Percentiles rank a stretch among this genome's conserved stretches.
Evolutionary conservation across 1,284 basidiomycete genomes (phyloP).

Genomic region (Athelia sp.): DNA sequence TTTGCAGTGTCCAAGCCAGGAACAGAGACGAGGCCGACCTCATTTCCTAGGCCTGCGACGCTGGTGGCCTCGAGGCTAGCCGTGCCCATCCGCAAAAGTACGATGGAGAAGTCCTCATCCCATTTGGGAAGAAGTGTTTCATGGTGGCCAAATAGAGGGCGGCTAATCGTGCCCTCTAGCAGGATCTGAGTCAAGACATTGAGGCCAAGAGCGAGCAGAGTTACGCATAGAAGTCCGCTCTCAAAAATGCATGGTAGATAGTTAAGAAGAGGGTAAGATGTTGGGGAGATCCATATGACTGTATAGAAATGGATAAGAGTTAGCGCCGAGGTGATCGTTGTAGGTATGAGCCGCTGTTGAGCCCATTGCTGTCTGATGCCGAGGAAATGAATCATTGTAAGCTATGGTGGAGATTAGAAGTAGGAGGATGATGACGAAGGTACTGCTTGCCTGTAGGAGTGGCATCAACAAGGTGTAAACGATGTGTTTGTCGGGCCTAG

Average conservation of each 20-base stretch:
- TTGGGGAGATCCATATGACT: slow-evolving; percentile 45
- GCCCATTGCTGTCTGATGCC: slow-evolving; percentile 59
- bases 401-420: slow-evolving; percentile 36
- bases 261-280: slow-evolving; percentile 62
- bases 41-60: slow-evolving; percentile 66
- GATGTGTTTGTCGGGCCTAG: slow-evolving; percentile 65
- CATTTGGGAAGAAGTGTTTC: slow-evolving; percentile 38
- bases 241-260: slow-evolving; percentile 70
- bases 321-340: slow-evolving; percentile 52
- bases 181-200: slow-evolving; percentile 62
- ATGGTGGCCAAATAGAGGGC: slow-evolving; percentile 43
- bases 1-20: slow-evolving; percentile 17
- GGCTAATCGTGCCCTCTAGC: slow-evolving; percentile 42
- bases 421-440: background rate
- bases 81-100: slow-evolving; percentile 64
- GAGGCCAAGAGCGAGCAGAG: slow-evolving; percentile 50
- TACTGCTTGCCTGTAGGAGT: slow-evolving; percentile 53
- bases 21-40: slow-evolving; percentile 51
- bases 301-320: slow-evolving; percentile 62
- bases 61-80: slow-evolving; percentile 71
- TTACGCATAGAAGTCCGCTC: slow-evolving; percentile 48
- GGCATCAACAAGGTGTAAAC: slow-evolving; percentile 65
- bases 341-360: slow-evolving; percentile 58
- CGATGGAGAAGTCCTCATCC: slow-evolving; percentile 72
- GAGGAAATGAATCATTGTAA: slow-evolving; percentile 57